Evolutionary conservation across 2,329 filamentous ascomycete genomes (phyloP), one percentile per base, ranked within the genome.

Genomic region (Madurella mycetomatis): DNA sequence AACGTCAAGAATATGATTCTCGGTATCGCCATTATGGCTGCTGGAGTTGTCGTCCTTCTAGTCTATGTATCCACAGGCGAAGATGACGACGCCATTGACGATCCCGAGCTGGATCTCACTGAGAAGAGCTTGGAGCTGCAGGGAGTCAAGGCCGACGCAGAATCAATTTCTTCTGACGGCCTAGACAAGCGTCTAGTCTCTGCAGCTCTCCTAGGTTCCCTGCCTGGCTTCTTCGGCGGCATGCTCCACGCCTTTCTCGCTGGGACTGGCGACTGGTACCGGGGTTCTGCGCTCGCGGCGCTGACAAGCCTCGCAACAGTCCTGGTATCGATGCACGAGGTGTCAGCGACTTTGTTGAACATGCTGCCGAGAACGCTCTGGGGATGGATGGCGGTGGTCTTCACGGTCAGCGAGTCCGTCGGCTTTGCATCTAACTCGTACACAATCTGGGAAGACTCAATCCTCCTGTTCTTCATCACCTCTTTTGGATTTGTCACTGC

Each of bases 341-440:
- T 67, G 39, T 73, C 75, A 34, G 77, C 75, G 63, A 72, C 69
- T 9, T 53, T 83, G 16, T 60, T 69, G 32, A 79, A 79, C 56
- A 67, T 89, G 37, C 63, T 90, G 9, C 92, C 91, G 0, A 82
- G 72, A n/a, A 87, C 83, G 0, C 73, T 92, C 51, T 99, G 92
- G 92, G 87, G 90, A n/a, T 92, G 89, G 85, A 75, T 95, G 55
- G 86, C 90, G 5, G 76, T 90, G 25, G 69, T 92, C 13, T 90
- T 95, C 62, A 91, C 91, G 0, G 70, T 91, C n/a, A 84, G 87
- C 57, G 90, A 96, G 66, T 95, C 91, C n/a, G 76, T 89, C 49
- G 92, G 94, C 8, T 99, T 97, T 69, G 92, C 92, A 0, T 94
- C 94, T 3, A 99, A 99, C 72, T 99, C 94, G 0, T 99, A 92